Percentiles rank a stretch among this genome's conserved stretches.
Conservation (phyloP, 2,329 filamentous ascomycete species). For the Colletotrichum brevisporum region DNA sequence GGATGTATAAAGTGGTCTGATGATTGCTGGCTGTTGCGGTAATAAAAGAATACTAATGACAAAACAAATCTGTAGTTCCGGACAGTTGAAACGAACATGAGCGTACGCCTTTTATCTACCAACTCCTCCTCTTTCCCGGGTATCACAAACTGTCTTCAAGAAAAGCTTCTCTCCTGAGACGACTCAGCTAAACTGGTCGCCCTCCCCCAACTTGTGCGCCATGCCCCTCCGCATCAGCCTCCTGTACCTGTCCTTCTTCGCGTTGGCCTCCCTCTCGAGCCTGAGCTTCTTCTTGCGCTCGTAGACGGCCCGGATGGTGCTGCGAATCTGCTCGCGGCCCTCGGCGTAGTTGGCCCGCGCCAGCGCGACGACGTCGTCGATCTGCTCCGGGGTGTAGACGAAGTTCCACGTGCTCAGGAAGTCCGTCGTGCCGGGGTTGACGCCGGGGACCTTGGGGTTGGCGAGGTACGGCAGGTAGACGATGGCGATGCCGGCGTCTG, state of each 20-base stretch:
- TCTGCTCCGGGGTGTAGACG: constrained; percentile 90
- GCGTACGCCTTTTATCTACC: constrained; percentile 14
- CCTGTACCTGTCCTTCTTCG: constrained; percentile 58
- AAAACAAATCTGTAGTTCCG: not conserved
- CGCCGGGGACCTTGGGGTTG: constrained; percentile 80
- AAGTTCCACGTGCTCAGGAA: constrained; percentile 99
- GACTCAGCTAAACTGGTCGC: constrained; percentile 74
- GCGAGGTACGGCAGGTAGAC: constrained; percentile 91
- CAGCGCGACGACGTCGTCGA: constrained; percentile 86
- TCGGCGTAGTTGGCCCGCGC: constrained; percentile 90
- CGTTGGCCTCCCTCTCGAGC: constrained; percentile 63
- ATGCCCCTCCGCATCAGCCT: constrained; percentile 64
- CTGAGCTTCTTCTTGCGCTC: constrained; percentile 86
- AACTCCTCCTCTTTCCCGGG: constrained; percentile 23
- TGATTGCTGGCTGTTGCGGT: not conserved
- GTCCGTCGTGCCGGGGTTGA: constrained; percentile 87
- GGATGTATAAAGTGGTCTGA: too few relatives aligned
- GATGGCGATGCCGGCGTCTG: constrained; percentile 88
- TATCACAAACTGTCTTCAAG: constrained; percentile 33
- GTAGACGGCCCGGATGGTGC: constrained; percentile 89
- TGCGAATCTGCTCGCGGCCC: constrained; percentile 82
- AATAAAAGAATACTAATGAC: not conserved
- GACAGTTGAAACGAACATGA: not conserved
- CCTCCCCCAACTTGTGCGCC: constrained; percentile 70
- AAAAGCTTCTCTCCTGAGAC: constrained; percentile 44